Evolutionary conservation across 1,284 basidiomycete genomes (phyloP).

Genomic region (Sanghuangporus baumii): DNA sequence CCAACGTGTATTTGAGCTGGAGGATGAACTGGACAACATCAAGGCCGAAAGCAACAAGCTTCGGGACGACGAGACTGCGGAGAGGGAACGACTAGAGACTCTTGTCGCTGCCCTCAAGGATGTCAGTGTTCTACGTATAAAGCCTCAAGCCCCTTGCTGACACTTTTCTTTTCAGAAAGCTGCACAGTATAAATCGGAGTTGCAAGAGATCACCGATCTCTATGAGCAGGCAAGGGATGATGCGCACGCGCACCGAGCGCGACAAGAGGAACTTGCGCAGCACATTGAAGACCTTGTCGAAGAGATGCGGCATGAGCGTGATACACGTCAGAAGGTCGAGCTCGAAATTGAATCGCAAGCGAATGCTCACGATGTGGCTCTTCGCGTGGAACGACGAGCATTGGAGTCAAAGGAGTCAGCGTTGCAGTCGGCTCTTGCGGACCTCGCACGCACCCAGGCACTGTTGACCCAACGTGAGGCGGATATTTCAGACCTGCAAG

Average conservation of each 20-base stretch:
- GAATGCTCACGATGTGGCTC: conserved; percentile 51
- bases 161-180: conserved; percentile 50
- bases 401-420: conserved; percentile 65
- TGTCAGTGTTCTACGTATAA: conserved; percentile 34
- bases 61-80: conserved; percentile 59
- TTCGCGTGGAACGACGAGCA: conserved; percentile 52
- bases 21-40: conserved; percentile 52
- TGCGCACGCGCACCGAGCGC: conserved; percentile 48
- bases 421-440: conserved; percentile 53
- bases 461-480: conserved; percentile 61
- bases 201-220: conserved; percentile 54
- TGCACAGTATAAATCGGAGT: conserved; percentile 48
- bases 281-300: conserved; percentile 72
- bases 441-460: conserved; percentile 55
- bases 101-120: conserved; percentile 74
- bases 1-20: conserved; percentile 55
- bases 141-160: conserved; percentile 1
- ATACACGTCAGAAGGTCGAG: conserved; percentile 50
- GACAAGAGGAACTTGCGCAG: conserved; percentile 55
- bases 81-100: conserved; percentile 68
- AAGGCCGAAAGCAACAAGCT: conserved; percentile 43
- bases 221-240: conserved; percentile 59
- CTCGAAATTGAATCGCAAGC: conserved; percentile 50
- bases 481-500: conserved; percentile 74
- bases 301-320: conserved; percentile 54